Evolutionary conservation across 2,329 filamentous ascomycete genomes (phyloP).

Genomic region (Atkinsonella hypoxylon): DNA sequence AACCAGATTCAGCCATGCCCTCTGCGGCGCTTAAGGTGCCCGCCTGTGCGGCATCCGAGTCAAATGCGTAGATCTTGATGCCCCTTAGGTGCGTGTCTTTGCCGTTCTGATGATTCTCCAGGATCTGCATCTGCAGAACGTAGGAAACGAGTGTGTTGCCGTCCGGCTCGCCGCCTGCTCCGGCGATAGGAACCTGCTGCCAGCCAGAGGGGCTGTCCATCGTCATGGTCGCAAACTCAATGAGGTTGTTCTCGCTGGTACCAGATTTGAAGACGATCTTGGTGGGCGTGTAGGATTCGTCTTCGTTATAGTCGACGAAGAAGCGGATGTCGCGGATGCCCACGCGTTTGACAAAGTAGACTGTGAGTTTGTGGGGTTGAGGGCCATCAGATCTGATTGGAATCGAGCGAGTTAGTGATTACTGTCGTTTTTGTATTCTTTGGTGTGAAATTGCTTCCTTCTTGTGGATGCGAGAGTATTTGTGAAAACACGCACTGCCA

Average conservation of each 20-base stretch:
- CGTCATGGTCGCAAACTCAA: conserved; percentile 73
- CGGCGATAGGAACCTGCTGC: conserved; percentile 64
- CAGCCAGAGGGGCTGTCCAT: conserved; percentile 75
- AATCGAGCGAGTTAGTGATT: conserved; percentile 33
- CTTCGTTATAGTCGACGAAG: conserved; percentile 80
- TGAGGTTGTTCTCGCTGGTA: conserved; percentile 81
- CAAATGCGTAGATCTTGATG: conserved; percentile 68
- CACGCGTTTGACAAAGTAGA: conserved; percentile 76
- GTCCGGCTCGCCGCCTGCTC: conserved; percentile 45
- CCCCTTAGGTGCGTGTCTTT: conserved; percentile 97
- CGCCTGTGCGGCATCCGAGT: conserved; percentile 33
- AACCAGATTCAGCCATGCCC: conserved; percentile 13
- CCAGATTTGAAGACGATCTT: conserved; percentile 83
- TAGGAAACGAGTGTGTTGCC: conserved; percentile 74
- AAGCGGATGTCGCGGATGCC: conserved; percentile 69
- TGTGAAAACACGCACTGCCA: conserved; percentile 54
- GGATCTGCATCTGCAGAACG: conserved; percentile 78
- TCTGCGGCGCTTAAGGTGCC: conserved; percentile 18
- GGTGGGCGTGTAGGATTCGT: conserved; percentile 94
- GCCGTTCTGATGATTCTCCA: conserved; percentile 97
- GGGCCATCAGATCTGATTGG: conserved; percentile 76
- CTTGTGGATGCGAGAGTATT: not conserved
- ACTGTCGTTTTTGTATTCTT: not conserved
- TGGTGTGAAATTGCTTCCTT: not conserved
- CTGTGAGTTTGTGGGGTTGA: conserved; percentile 70